Percentiles rank a stretch among this genome's conserved stretches.
Evolutionary conservation across 139 green algal species (phyloP).

Genomic region (Coelastrella sp.): DNA sequence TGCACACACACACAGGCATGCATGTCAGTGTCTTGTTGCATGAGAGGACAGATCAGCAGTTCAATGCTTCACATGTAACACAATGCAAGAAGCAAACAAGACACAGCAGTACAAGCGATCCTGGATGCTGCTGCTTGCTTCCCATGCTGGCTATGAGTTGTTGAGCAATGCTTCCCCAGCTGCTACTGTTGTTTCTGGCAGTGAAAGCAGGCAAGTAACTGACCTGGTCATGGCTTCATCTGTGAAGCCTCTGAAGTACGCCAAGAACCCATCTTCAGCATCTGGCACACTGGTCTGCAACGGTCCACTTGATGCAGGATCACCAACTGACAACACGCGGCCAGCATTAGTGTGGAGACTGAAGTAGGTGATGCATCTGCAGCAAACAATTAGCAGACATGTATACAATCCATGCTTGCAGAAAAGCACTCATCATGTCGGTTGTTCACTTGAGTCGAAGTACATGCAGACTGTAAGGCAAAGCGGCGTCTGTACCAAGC

Average conservation of each 20-base stretch:
- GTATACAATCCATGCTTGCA: too few species aligned
- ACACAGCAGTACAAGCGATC: not conserved
- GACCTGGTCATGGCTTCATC: not conserved
- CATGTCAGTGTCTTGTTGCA: too few species aligned
- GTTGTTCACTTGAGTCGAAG: too few species aligned
- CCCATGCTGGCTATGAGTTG: too few species aligned
- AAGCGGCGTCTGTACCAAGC: too few species aligned
- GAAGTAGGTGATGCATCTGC: not conserved
- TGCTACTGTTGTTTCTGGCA: not conserved
- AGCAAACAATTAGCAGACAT: not conserved
- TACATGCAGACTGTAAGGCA: too few species aligned
- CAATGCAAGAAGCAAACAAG: not conserved
- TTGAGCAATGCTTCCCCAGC: too few species aligned
- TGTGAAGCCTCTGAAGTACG: constrained; percentile 33
- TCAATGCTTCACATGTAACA: not conserved
- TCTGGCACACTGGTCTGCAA: constrained; percentile 8
- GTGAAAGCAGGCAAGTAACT: not conserved
- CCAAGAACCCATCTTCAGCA: constrained; percentile 9
- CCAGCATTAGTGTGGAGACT: not conserved
- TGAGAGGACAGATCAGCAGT: too few species aligned
- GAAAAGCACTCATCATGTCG: too few species aligned
- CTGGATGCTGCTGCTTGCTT: too few species aligned
- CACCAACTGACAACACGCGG: not conserved
- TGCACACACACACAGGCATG: not conserved
- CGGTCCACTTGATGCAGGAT: not conserved